Percentiles rank a stretch among this genome's conserved stretches.
Evolutionary conservation across 345 rosid genomes (phyloP).

Genomic region (Rhizophora apiculata): DNA sequence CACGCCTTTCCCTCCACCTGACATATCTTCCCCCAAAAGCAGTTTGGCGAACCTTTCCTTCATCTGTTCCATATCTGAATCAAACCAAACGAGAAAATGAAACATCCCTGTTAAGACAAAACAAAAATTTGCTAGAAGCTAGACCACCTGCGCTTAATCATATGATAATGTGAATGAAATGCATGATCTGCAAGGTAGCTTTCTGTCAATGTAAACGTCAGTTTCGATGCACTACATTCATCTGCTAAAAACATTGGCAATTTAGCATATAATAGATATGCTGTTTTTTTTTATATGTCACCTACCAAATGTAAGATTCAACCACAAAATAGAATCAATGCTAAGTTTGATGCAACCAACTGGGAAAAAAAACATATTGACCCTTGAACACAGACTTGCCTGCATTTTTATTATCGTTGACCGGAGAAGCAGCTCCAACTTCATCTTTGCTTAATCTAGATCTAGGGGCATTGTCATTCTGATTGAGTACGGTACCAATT

Average conservation of each 20-base stretch:
- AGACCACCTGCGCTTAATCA: too few species aligned
- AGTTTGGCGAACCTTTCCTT: conserved; percentile 43
- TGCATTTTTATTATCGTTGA: conserved; percentile 16
- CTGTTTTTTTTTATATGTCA: too few species aligned
- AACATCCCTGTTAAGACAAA: neutral
- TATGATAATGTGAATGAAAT: too few species aligned
- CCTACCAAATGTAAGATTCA: too few species aligned
- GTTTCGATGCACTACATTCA: neutral
- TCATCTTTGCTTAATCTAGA: conserved; percentile 24
- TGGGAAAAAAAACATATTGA: neutral
- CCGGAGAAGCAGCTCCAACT: conserved; percentile 1
- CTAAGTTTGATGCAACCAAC: neutral
- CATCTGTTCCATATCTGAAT: conserved; percentile 39
- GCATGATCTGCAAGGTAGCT: neutral
- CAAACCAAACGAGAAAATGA: neutral
- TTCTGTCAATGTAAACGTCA: too few species aligned
- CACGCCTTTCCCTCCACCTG: conserved; percentile 47
- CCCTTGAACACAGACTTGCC: conserved; percentile 19
- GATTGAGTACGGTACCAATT: conserved; percentile 11
- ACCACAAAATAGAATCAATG: neutral
- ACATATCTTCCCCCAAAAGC: conserved; percentile 50
- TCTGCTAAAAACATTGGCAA: neutral
- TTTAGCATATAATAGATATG: too few species aligned
- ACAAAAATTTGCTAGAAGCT: too few species aligned
- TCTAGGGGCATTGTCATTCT: conserved; percentile 21